Conservation (phyloP, 176 grass and related monocot genomes). For the Otatea glauca region DNA sequence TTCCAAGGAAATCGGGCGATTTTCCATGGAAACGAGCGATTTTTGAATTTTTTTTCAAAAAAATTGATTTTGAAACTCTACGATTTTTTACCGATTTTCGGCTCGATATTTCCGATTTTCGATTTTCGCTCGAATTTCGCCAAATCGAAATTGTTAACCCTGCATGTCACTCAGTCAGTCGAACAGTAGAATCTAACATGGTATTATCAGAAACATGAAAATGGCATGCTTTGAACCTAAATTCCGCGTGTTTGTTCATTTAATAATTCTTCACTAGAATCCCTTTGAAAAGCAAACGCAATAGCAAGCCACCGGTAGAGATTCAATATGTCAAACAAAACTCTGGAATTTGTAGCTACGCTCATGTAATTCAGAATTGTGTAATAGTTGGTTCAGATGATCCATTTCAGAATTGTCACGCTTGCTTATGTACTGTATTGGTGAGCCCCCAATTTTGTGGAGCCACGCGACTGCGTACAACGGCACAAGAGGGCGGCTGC, state of each 20-base stretch:
- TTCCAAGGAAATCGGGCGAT: too few relatives aligned
- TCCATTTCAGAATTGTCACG: background rate
- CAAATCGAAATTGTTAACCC: too few relatives aligned
- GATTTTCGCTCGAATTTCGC: too few relatives aligned
- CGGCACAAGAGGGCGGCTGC: background rate
- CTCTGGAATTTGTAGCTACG: background rate
- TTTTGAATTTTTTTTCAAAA: too few relatives aligned
- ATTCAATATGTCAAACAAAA: background rate
- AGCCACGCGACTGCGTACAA: too few relatives aligned
- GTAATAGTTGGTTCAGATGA: conserved; percentile 8
- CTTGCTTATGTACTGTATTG: background rate
- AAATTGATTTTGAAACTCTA: too few relatives aligned
- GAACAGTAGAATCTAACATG: background rate
- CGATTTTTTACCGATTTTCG: too few relatives aligned
- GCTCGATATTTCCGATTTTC: too few relatives aligned
- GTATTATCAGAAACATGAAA: background rate
- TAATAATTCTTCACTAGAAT: background rate
- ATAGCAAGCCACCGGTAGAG: background rate
- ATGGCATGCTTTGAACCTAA: background rate
- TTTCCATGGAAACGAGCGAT: too few relatives aligned
- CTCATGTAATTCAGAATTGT: background rate
- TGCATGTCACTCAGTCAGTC: background rate
- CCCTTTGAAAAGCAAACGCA: background rate
- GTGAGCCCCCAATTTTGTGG: background rate
- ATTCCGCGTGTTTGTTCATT: background rate